Conservation (phyloP, 2,329 filamentous ascomycete species). For the Beauveria pseudobassiana region DNA sequence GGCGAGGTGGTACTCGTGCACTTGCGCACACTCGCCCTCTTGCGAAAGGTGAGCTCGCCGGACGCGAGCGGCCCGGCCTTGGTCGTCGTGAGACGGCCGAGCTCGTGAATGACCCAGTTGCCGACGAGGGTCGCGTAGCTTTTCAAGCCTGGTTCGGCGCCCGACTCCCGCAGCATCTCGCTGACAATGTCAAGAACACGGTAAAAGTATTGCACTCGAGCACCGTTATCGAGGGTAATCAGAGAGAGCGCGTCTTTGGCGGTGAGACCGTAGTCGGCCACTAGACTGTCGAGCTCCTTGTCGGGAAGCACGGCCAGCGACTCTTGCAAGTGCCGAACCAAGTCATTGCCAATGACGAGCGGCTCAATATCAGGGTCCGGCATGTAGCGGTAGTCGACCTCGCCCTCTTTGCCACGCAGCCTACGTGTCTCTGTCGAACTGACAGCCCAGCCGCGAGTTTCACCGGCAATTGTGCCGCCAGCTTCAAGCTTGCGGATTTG, state of each 20-base stretch:
- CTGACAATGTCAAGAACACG: slow-evolving; percentile 49
- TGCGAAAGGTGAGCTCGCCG: slow-evolving; percentile 39
- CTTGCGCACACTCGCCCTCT: slow-evolving; percentile 38
- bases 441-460: slow-evolving; percentile 89
- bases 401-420: slow-evolving; percentile 87
- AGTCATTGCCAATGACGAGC: slow-evolving; percentile 62
- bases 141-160: slow-evolving; percentile 20
- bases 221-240: slow-evolving; percentile 68
- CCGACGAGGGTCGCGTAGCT: slow-evolving; percentile 40
- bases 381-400: slow-evolving; percentile 98
- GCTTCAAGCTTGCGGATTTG: slow-evolving; percentile 75
- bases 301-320: slow-evolving; percentile 69
- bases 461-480: slow-evolving; percentile 69
- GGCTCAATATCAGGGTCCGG: slow-evolving; percentile 87
- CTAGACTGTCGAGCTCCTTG: slow-evolving; percentile 54
- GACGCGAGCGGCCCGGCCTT: slow-evolving; percentile 27
- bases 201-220: slow-evolving; percentile 75
- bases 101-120: slow-evolving; percentile 69
- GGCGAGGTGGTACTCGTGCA: slow-evolving; percentile 40
- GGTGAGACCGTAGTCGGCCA: slow-evolving; percentile 58
- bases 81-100: slow-evolving; percentile 59
- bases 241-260: slow-evolving; percentile 79
- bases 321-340: slow-evolving; percentile 55
- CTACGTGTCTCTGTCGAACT: slow-evolving; percentile 74
- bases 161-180: slow-evolving; percentile 17